A percentile compares a stretch with the other conserved stretches of the same genome.
Evolutionary conservation across 768 basidiomycete genomes (phyloP).

Genomic region (Russula sp.): DNA sequence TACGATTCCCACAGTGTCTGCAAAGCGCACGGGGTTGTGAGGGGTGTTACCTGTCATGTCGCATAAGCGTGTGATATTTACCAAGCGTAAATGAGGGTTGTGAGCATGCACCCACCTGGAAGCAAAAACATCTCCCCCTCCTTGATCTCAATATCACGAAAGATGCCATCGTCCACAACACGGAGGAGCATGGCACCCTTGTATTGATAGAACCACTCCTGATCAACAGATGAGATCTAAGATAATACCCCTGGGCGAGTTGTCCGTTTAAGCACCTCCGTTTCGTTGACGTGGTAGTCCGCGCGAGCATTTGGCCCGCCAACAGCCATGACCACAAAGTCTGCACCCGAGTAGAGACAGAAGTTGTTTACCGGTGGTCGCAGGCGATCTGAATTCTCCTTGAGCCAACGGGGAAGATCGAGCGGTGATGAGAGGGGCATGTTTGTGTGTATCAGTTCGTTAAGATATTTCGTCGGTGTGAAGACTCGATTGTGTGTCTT

Average conservation of each 20-base stretch:
- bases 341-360: slow-evolving; percentile 71
- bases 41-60: slow-evolving; percentile 73
- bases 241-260: not conserved
- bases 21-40: slow-evolving; percentile 90
- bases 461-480: too few species aligned
- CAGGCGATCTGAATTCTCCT: slow-evolving; percentile 69
- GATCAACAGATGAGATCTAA: not conserved
- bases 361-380: slow-evolving; percentile 93
- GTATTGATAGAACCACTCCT: slow-evolving; percentile 99
- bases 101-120: slow-evolving; percentile 51
- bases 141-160: slow-evolving; percentile 80
- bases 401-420: slow-evolving; percentile 87
- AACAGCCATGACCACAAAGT: slow-evolving; percentile 93
- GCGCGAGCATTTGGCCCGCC: slow-evolving; percentile 93
- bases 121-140: slow-evolving; percentile 97
- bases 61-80: not conserved
- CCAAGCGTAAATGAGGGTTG: not conserved
- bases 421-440: slow-evolving; percentile 74
- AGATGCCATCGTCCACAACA: slow-evolving; percentile 71
- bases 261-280: slow-evolving; percentile 51
- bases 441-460: too few species aligned
- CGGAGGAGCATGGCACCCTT: slow-evolving; percentile 90
- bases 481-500: too few species aligned
- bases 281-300: slow-evolving; percentile 94
- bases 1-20: slow-evolving; percentile 86